A percentile compares a stretch with the other conserved stretches of the same genome.
phyloP scores from a whole-genome alignment of 495 filamentous ascomycete species.

The Penicillium chermesinum region DNA sequence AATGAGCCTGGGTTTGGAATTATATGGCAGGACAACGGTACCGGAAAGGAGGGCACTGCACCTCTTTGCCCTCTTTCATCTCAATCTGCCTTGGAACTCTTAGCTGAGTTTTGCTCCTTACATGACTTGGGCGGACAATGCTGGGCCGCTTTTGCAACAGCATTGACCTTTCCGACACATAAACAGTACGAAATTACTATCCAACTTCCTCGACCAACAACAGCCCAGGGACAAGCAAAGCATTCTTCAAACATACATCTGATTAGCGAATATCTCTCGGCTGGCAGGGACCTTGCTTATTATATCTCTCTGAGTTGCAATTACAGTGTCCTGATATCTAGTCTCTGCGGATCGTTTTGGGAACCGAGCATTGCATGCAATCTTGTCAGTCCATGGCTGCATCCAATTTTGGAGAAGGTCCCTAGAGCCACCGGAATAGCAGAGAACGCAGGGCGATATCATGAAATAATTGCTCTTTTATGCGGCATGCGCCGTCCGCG shows the following conservation, averaged over 20 bases:
- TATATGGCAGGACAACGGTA: background rate
- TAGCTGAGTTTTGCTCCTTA: background rate
- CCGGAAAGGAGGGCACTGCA: background rate
- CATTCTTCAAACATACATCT: background rate
- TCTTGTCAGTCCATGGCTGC: slow-evolving; percentile 16
- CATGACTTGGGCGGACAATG: slow-evolving; percentile 13
- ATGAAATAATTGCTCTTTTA: slow-evolving; percentile 12
- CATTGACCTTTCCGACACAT: slow-evolving; percentile 15
- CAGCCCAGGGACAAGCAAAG: background rate
- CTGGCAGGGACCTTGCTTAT: slow-evolving; percentile 10
- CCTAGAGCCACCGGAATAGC: background rate
- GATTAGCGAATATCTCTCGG: background rate
- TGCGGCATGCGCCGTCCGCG: slow-evolving; percentile 9
- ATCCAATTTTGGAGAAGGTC: slow-evolving; percentile 16
- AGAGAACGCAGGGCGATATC: background rate
- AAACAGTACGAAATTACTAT: slow-evolving; percentile 7
- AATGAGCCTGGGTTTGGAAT: background rate
- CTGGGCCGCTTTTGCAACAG: slow-evolving; percentile 9
- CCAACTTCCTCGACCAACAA: slow-evolving; percentile 11
- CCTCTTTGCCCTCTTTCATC: background rate
- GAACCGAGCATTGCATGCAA: slow-evolving; percentile 13
- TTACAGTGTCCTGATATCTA: slow-evolving; percentile 13
- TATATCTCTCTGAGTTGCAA: slow-evolving; percentile 17
- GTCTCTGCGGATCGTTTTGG: slow-evolving; percentile 17
- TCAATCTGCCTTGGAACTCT: background rate